Evolutionary conservation across 139 green algal species (phyloP).

Genomic region (Coelastrella sp.): DNA sequence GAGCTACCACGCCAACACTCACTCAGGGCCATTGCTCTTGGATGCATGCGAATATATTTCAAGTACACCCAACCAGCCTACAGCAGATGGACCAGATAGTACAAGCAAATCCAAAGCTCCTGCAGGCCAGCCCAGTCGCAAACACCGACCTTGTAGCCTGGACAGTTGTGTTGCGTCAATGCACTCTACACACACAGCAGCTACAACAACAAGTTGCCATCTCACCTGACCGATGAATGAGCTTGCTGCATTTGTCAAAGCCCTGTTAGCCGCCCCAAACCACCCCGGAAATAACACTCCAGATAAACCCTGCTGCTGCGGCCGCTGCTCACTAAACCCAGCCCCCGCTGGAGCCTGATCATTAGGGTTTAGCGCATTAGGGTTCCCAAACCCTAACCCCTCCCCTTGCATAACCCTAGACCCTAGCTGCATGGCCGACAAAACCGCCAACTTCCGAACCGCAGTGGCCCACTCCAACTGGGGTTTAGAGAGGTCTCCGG

Average conservation of each 20-base stretch:
- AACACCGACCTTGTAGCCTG: background rate
- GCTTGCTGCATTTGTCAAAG: background rate
- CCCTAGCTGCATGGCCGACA: constrained; percentile 40
- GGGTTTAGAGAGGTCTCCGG: background rate
- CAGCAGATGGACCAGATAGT: too few relatives aligned
- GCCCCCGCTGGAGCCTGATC: background rate
- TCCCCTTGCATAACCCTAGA: background rate
- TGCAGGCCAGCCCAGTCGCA: too few relatives aligned
- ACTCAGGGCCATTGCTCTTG: too few relatives aligned
- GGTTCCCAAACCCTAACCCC: too few relatives aligned
- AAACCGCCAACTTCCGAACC: constrained; percentile 33
- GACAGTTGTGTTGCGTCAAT: background rate
- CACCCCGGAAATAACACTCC: background rate
- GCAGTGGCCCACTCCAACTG: constrained; percentile 20
- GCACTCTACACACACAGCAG: background rate
- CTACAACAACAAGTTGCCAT: background rate
- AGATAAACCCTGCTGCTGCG: background rate
- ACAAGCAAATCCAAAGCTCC: too few relatives aligned
- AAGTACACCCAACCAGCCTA: too few relatives aligned
- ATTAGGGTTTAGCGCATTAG: too few relatives aligned
- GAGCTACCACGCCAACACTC: too few relatives aligned
- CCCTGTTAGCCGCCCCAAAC: constrained; percentile 27
- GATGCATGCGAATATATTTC: too few relatives aligned
- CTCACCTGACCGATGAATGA: constrained; percentile 39
- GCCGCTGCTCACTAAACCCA: background rate